Percentiles rank a stretch among this genome's conserved stretches.
Evolutionary conservation across 2,329 filamentous ascomycete genomes (phyloP).

Genomic region (Lasiodiplodia gonubiensis): DNA sequence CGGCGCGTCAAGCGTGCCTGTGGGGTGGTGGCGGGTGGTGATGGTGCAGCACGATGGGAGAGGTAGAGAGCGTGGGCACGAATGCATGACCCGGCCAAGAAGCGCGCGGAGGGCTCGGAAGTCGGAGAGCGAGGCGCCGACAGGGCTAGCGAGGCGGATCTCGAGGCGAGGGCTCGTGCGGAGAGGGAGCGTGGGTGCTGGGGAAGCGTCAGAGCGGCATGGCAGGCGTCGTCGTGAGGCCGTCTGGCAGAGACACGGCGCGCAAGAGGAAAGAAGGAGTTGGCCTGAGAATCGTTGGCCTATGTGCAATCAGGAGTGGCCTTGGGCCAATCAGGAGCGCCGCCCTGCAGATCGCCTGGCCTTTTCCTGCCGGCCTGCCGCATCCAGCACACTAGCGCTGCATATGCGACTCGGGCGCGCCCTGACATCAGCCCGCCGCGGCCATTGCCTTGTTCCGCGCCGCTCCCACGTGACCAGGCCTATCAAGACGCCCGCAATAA

Average conservation of each 20-base stretch:
- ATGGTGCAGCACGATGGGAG: conserved; percentile 34
- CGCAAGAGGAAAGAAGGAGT: conserved; percentile 16
- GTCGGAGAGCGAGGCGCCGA: conserved; percentile 7
- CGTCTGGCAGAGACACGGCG: conserved; percentile 8
- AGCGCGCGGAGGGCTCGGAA: conserved; percentile 14
- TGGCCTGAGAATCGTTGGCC: neutral
- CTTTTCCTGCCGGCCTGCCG: conserved; percentile 6
- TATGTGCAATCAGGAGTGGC: conserved; percentile 15
- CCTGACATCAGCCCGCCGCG: conserved; percentile 15
- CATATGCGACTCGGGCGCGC: neutral
- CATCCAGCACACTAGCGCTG: conserved; percentile 3
- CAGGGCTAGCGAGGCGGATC: neutral
- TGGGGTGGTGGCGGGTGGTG: conserved; percentile 21
- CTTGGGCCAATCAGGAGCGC: conserved; percentile 16
- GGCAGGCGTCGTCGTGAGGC: conserved; percentile 8
- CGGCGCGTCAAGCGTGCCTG: conserved; percentile 31
- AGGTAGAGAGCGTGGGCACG: conserved; percentile 25
- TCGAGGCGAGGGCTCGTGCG: conserved; percentile 18
- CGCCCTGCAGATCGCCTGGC: conserved; percentile 25
- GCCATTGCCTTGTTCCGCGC: neutral
- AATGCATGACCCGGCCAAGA: conserved; percentile 24
- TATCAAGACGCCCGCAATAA: conserved; percentile 21
- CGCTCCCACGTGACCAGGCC: conserved; percentile 14
- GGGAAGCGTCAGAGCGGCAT: conserved; percentile 19
- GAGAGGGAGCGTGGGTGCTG: conserved; percentile 25